A percentile compares a stretch with the other conserved stretches of the same genome.
These are phyloP conservation scores for Diospyros lotus DNA, from an alignment of 148 eudicot genomes.

Conservation along the genomic window DNA sequence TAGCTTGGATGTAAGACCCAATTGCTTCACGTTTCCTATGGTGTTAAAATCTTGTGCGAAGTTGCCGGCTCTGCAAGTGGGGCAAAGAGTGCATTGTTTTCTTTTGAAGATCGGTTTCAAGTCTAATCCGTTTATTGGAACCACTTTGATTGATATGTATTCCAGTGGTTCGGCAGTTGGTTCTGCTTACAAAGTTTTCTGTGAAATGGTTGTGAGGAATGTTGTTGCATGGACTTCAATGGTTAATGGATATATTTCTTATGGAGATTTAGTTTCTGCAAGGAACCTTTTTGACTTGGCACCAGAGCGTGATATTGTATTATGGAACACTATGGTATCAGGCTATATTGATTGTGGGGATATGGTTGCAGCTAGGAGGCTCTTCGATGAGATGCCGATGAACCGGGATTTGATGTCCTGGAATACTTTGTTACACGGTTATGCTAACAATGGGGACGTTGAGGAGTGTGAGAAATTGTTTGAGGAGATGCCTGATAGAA, in stretches of 20 bases:
- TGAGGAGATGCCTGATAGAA: conserved; percentile 54
- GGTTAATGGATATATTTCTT: conserved; percentile 45
- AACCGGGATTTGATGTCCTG: conserved; percentile 61
- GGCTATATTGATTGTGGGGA: conserved; percentile 51
- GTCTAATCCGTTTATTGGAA: conserved; percentile 58
- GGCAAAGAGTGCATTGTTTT: conserved; percentile 52
- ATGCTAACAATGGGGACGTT: conserved; percentile 47
- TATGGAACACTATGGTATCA: conserved; percentile 70
- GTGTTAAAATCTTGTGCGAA: conserved; percentile 62
- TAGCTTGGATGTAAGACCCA: conserved; percentile 39
- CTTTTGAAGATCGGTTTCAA: conserved; percentile 50
- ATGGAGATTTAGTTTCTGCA: conserved; percentile 36
- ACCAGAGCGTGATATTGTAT: conserved; percentile 60
- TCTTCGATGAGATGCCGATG: conserved; percentile 55
- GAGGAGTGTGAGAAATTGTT: conserved; percentile 50
- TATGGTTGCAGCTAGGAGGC: conserved; percentile 47
- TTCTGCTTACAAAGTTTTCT: conserved; percentile 49
- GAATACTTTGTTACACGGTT: conserved; percentile 72
- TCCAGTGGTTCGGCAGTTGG: conserved; percentile 27
- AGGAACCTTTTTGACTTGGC: conserved; percentile 56
- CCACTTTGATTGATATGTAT: conserved; percentile 68
- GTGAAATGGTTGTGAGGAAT: conserved; percentile 57
- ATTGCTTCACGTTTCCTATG: conserved; percentile 60
- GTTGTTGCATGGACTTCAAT: conserved; percentile 69
- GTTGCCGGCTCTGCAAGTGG: conserved; percentile 36